Base-by-base conservation (phyloP, 2,329 filamentous ascomycete genomes). In the Colletotrichum cuscutae region DNA sequence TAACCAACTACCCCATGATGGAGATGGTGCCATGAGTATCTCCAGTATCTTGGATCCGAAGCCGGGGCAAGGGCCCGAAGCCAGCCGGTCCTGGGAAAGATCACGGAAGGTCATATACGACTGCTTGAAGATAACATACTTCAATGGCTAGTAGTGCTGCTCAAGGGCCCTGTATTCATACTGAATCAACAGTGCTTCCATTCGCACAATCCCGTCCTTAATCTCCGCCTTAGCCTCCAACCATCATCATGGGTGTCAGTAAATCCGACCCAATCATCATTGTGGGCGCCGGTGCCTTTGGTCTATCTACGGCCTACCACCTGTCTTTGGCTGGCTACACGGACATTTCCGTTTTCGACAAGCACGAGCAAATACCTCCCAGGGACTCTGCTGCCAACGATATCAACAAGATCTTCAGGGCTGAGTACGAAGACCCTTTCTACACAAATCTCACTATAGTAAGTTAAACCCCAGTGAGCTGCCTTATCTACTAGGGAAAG, bases 381-480 rank as follows among this genome's bases (percentile, higher is more conserved):
- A 71, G 71, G 1, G 81, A 80, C 76, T 90, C 89, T 0, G 90
- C 89, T 0, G 89, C 85, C 24, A 89, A 89, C 71, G 89, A 91
- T 74, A 77, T 91, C 30, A 91, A 91, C 78, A 91, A 91, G 78
- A 91, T 91, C 68, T 82, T 91, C 46, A 84, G 89, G 2, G 88
- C 86, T 5, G 88, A 91, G 74, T 91, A 91, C 71, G 87, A 89
- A 73, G 88, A 90, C 71, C 81, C 83, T 0, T 89, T 89, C 68
- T 90, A 91, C 71, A 87, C 88, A 0, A 82, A 89, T 2, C 77
- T 90, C 56, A 85, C 88, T 1, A 80, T 89, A 66, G 87, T 88
- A 79, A 71, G 82, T 68, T 42, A 15, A 42, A 3, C 5, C 15
- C 37, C 15, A 6, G 37, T 19, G 13, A 42, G 37, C 24, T 28